Evolutionary conservation across 2,329 filamentous ascomycete genomes (phyloP), one percentile per base, ranked within the genome.

Genomic region (Diaporthe vexans): DNA sequence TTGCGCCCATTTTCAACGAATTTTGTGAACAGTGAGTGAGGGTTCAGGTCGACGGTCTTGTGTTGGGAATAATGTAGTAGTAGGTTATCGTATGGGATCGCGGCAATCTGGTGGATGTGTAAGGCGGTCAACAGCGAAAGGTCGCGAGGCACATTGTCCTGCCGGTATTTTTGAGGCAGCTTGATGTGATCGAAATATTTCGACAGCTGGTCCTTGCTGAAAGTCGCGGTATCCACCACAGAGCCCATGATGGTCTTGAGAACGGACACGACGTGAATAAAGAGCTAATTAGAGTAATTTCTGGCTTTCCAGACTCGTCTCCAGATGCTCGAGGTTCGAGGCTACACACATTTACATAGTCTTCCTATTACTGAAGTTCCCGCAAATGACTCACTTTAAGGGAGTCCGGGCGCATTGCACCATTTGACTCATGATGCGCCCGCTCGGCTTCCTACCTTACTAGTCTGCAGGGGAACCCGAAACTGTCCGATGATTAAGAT

Each of bases 21-120:
- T 77, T 90, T 91, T 21, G 81, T 74, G 78, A 86, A 90, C 2
- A 90, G 81, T 61, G 80, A 76, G n/a, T 86, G 81, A 0, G 87
- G 85, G 29, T 87, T 81, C 9, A 91, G 84, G 19, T 78, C 75
- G 48, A 88, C 81, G 17, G 78, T 73, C 52, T 85, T 83, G 74
- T 78, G 57, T 3, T 80, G 77, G 51, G 82, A 83, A 79, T 91
- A 91, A 79, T 91, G 88, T 10, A 91, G 81, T 3, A 83, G 82
- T 11, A 91, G 82, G 76, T 91, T 91, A 61, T 91, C 89, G 74
- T 90, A 91, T 0, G 89, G 89, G 40, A 91, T 81, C 0, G 84
- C 83, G 0, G 87, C 82, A 71, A 91, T 86, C 76, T 88, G 87
- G 76, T 87, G 81, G 59, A 79, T 75, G 76, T 89, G 84, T 67